A percentile compares a stretch with the other conserved stretches of the same genome.
Evolutionary conservation across 2,329 filamentous ascomycete genomes (phyloP).

Genomic region (Aspergillus flavus): DNA sequence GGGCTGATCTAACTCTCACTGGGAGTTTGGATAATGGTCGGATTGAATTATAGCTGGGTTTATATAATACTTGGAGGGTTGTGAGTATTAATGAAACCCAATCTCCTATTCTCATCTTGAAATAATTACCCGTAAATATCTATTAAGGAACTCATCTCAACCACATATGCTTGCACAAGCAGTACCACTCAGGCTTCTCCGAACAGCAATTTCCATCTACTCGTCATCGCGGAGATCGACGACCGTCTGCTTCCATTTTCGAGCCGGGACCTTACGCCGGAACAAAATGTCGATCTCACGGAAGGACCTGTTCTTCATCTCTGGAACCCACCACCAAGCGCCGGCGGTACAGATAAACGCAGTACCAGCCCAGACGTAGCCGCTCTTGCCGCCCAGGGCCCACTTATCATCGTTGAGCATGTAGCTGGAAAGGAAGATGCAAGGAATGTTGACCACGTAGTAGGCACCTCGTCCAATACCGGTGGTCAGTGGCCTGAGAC

Average conservation of each 20-base stretch:
- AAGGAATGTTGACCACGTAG: slow-evolving; percentile 67
- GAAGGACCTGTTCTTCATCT: slow-evolving; percentile 61
- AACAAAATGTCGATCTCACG: slow-evolving; percentile 66
- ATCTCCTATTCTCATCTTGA: no score
- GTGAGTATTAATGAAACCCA: no score
- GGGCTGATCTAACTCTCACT: no score
- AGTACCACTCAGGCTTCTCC: no score
- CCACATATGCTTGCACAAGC: no score
- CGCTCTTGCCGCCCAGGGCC: slow-evolving; percentile 58
- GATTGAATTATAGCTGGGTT: no score
- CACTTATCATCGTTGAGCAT: slow-evolving; percentile 59
- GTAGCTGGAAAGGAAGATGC: slow-evolving; percentile 63
- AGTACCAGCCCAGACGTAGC: slow-evolving; percentile 52
- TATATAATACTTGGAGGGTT: no score
- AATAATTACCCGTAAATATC: no score
- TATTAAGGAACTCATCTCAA: no score
- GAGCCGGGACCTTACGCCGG: slow-evolving; percentile 56
- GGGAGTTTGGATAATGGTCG: no score
- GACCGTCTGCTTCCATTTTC: slow-evolving; percentile 26
- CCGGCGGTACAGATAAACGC: slow-evolving; percentile 51
- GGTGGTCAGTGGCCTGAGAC: slow-evolving; percentile 66
- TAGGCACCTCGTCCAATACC: slow-evolving; percentile 66
- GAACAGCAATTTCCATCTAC: no score
- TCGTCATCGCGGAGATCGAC: no score
- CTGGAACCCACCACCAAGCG: slow-evolving; percentile 55